A percentile compares a stretch with the other conserved stretches of the same genome.
These are phyloP conservation scores for Nicotiana sylvestris DNA, from an alignment of 257 asterid genomes.

Conservation along the genomic window DNA sequence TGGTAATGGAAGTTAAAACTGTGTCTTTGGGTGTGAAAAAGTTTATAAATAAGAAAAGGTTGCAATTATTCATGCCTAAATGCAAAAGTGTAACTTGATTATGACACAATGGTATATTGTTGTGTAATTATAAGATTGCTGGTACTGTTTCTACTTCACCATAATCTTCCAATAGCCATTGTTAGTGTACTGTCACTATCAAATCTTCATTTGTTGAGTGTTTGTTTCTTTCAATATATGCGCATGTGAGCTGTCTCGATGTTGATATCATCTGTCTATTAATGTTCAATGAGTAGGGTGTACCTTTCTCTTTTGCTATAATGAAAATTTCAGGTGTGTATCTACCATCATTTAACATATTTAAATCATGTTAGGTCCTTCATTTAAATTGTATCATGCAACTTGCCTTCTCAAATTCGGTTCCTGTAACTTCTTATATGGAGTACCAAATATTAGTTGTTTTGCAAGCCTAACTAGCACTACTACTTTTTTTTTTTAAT, in stretches of 20 bases:
- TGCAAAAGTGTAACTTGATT: not conserved
- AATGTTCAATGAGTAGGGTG: not conserved
- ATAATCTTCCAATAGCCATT: not conserved
- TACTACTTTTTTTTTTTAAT: too few relatives aligned
- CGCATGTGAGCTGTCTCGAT: constrained; percentile 44
- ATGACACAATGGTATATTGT: not conserved
- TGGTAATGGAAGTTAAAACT: not conserved
- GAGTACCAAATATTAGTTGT: too few relatives aligned
- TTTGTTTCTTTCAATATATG: not conserved
- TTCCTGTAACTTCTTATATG: too few relatives aligned
- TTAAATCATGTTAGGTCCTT: not conserved
- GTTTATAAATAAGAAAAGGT: too few relatives aligned
- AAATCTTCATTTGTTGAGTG: not conserved
- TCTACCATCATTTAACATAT: not conserved
- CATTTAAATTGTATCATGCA: not conserved
- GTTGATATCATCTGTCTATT: constrained; percentile 14
- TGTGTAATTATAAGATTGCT: not conserved
- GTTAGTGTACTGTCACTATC: not conserved
- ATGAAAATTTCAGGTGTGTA: not conserved
- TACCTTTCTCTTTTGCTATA: not conserved
- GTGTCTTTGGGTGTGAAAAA: not conserved
- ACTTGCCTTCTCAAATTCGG: not conserved
- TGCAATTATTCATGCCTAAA: too few relatives aligned
- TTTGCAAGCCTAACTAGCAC: too few relatives aligned
- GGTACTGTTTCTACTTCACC: not conserved